phyloP scores from a whole-genome alignment of 176 grass and related monocot genomes.

The Phragmites australis region DNA sequence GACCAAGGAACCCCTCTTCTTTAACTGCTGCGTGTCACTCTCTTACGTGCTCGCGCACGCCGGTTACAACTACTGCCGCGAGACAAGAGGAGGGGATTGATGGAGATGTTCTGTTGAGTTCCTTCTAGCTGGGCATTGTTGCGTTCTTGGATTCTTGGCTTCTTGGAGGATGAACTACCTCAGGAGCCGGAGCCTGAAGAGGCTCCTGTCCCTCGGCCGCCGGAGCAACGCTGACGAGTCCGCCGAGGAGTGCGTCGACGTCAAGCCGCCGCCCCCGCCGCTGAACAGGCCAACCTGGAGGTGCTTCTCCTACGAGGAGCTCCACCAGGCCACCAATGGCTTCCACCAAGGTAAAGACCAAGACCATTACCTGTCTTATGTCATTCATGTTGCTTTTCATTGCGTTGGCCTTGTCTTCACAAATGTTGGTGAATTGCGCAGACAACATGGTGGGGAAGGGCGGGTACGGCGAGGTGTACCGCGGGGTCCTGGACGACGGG shows the following conservation, averaged over 20 bases:
- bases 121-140: not conserved
- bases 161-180: constrained; percentile 42
- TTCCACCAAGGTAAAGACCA: constrained; percentile 62
- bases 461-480: constrained; percentile 91
- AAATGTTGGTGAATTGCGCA: not conserved
- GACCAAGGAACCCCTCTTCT: not conserved
- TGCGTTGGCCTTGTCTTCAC: not conserved
- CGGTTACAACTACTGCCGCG: not conserved
- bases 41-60: constrained; percentile 2
- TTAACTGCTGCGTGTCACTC: not conserved
- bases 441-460: constrained; percentile 82
- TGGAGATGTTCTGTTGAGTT: not conserved
- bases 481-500: constrained; percentile 60
- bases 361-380: not conserved
- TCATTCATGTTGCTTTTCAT: not conserved
- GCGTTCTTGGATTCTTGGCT: not conserved
- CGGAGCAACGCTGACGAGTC: constrained; percentile 49
- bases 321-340: constrained; percentile 58
- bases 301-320: constrained; percentile 76
- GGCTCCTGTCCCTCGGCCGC: constrained; percentile 59
- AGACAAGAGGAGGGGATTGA: not conserved
- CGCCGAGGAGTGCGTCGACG: constrained; percentile 24
- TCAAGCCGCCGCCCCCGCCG: constrained; percentile 11
- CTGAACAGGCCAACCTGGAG: constrained; percentile 58
- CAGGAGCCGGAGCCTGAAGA: constrained; percentile 66